phyloP scores from a whole-genome alignment of 208 protist genomes.

The Acanthamoeba lenticulata region DNA sequence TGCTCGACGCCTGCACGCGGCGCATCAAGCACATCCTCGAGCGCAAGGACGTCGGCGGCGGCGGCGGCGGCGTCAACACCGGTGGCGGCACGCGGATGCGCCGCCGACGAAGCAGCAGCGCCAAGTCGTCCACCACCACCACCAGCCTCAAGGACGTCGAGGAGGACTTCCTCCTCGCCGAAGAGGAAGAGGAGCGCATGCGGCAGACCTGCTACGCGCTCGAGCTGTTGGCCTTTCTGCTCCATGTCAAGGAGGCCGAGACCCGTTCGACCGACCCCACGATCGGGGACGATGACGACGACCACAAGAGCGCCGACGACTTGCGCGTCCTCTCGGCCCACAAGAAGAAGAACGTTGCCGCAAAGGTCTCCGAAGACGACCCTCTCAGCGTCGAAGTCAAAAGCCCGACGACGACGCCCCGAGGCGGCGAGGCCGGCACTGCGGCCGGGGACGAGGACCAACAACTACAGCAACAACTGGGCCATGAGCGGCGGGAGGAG shows the following conservation, averaged over 20 bases:
- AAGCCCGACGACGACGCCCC: too few relatives aligned
- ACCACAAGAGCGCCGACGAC: not conserved
- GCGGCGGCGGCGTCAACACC: not conserved
- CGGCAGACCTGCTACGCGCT: slow-evolving; percentile 1
- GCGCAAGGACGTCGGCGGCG: not conserved
- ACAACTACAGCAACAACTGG: not conserved
- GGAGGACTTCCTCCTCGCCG: too few relatives aligned
- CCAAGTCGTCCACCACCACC: not conserved
- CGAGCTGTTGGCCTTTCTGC: slow-evolving; percentile 28
- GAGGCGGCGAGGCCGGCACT: too few relatives aligned
- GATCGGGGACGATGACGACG: too few relatives aligned
- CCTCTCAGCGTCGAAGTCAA: too few relatives aligned
- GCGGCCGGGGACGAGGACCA: not conserved
- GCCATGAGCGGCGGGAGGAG: not conserved
- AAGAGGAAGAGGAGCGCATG: not conserved
- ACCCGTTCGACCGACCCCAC: not conserved
- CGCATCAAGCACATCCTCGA: slow-evolving; percentile 22
- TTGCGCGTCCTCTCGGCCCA: not conserved
- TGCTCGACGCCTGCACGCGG: not conserved
- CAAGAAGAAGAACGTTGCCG: too few relatives aligned
- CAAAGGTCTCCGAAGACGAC: too few relatives aligned
- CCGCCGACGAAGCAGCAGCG: not conserved
- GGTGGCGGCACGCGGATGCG: not conserved
- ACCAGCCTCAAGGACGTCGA: not conserved
- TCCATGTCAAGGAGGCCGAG: slow-evolving; percentile 16